Evolutionary conservation across 1,284 basidiomycete species (phyloP).

Genomic region (Pascua guehoae): DNA sequence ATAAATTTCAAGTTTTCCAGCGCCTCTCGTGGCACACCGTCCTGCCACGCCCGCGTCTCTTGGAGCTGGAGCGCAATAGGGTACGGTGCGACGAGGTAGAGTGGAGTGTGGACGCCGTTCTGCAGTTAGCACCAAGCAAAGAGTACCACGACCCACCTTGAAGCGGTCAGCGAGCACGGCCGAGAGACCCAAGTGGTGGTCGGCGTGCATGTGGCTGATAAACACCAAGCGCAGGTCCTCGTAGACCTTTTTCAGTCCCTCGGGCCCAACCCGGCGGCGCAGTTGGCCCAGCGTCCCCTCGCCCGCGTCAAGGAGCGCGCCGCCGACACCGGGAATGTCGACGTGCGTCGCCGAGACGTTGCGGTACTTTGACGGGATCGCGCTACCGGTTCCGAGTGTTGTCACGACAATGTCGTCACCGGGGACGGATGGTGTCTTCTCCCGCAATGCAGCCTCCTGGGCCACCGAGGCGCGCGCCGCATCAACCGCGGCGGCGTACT

Average conservation of each 20-base stretch:
- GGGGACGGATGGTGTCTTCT: constrained; percentile 25
- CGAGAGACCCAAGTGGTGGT: constrained; percentile 83
- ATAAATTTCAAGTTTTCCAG: constrained; percentile 43
- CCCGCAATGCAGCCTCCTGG: constrained; percentile 3
- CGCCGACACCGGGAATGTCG: constrained; percentile 63
- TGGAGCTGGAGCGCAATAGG: constrained; percentile 49
- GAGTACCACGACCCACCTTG: constrained; percentile 54
- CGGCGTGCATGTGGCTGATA: constrained; percentile 86
- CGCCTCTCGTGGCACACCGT: constrained; percentile 20
- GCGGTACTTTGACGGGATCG: constrained; percentile 74
- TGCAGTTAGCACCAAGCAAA: constrained; percentile 1
- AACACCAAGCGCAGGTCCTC: constrained; percentile 74
- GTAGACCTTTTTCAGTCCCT: constrained; percentile 54
- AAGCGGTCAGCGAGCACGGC: constrained; percentile 70
- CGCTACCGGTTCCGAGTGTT: constrained; percentile 84
- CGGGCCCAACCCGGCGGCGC: constrained; percentile 68
- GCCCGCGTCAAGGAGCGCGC: constrained; percentile 80
- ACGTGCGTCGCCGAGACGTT: constrained; percentile 79
- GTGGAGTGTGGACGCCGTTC: constrained; percentile 29
- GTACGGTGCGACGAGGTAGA: constrained; percentile 64
- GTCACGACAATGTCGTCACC: constrained; percentile 69
- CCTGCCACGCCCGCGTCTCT: constrained; percentile 41
- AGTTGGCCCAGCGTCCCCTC: constrained; percentile 92
- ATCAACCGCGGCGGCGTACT: constrained; percentile 25
- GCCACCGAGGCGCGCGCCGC: constrained; percentile 22